Base-by-base conservation (phyloP, 1,139 yeast species). In the Pneumocystis murina region DNA sequence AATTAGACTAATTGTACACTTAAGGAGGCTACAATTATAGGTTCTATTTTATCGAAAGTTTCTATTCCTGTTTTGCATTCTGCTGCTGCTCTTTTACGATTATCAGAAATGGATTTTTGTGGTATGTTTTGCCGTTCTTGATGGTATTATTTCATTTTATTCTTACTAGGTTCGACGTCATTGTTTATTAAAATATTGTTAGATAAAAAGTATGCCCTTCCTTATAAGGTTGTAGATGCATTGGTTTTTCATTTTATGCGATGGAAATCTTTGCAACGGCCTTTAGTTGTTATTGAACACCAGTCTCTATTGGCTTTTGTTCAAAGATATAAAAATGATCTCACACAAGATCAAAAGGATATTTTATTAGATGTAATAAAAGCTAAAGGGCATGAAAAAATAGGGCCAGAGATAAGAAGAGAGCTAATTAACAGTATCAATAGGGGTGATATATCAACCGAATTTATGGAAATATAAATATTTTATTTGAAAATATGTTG, bases 341-440 rank as follows among this genome's bases (percentile, higher is more conserved):
- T 92, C 66, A 92, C 98, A 17, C 96, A 89, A 71, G 98, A 94
- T 73, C 99, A 92, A 78, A 82, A 96, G 72, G 98, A 92, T 70
- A 89, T 91, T 75, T 78, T 92, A 67, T 76, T 92, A 72, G 97
- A 92, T 70, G 91, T 96, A 2, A 83, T 90, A 24, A 86, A 96
- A 75, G 91, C 86, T 73, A 86, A 96, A 75, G 85, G 85, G 63
- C 99, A 92, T 72, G 86, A 80, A 68, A 86, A 85, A 39, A 87
- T 92, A 67, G 94, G 97, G 1, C 95, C 96, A 2, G 98, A 91
- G 73, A 89, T 92, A 65, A 83, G 98, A 76, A 84, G 97, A 71
- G 98, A 94, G 73, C 79, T 92, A 68, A 76, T 87, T 68, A 95
- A 96, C 38, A 97, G 98, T 64, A 77, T 77, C 68, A 79, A 81